These are phyloP conservation scores for Cajanus cajan DNA, from an alignment of 306 rosid genomes.

Conservation along the genomic window DNA sequence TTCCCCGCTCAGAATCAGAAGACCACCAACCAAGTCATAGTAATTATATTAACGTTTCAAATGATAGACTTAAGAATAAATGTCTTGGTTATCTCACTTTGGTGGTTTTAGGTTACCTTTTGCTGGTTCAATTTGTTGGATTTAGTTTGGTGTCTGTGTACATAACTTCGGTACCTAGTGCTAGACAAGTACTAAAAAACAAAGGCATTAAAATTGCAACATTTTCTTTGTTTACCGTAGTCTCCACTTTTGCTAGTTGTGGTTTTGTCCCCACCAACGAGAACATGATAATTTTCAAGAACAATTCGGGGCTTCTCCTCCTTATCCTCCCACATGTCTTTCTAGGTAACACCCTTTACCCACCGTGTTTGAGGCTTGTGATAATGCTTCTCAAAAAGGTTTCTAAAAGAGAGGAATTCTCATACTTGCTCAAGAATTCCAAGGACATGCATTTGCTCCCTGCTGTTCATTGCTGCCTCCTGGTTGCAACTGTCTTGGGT, in stretches of 20 bases:
- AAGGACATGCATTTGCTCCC: conserved; percentile 53
- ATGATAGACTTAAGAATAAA: neutral
- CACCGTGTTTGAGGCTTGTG: conserved; percentile 43
- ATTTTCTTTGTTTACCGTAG: conserved; percentile 54
- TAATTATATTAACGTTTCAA: neutral
- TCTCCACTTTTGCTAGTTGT: conserved; percentile 65
- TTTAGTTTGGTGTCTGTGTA: conserved; percentile 32
- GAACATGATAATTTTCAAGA: conserved; percentile 68
- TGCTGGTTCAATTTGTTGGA: conserved; percentile 31
- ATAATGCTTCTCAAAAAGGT: conserved; percentile 44
- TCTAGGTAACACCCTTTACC: conserved; percentile 66
- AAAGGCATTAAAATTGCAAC: conserved; percentile 45
- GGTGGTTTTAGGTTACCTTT: conserved; percentile 39
- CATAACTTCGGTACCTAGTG: conserved; percentile 32
- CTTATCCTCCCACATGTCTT: conserved; percentile 42
- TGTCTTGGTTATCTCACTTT: conserved; percentile 21
- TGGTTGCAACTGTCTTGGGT: conserved; percentile 42
- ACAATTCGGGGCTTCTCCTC: conserved; percentile 65
- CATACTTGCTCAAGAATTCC: conserved; percentile 39
- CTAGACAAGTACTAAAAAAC: conserved; percentile 23
- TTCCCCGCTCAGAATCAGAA: neutral
- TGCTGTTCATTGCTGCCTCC: conserved; percentile 34
- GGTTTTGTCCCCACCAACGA: conserved; percentile 85
- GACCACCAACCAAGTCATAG: neutral
- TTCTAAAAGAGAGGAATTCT: conserved; percentile 44